phyloP scores from a whole-genome alignment of 108 stramenopile genomes.

The Craspedostauros australis region DNA sequence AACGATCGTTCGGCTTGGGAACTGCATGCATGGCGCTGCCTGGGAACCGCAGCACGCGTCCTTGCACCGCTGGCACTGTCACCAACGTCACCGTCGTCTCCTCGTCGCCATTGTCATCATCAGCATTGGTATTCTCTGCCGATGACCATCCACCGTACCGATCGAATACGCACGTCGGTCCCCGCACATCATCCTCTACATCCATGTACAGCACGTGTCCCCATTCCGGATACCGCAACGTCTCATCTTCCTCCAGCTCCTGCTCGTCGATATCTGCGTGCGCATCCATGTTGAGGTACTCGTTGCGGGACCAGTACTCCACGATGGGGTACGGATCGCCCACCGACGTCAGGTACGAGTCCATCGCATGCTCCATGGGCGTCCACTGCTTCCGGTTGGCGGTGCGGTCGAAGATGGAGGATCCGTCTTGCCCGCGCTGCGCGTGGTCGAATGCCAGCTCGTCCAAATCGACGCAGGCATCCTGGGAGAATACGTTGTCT shows the following conservation, averaged over 20 bases:
- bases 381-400: conserved; percentile 20
- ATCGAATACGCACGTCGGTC: conserved; percentile 35
- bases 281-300: conserved; percentile 56
- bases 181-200: conserved; percentile 10
- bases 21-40: conserved; percentile 57
- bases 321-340: conserved; percentile 36
- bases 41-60: conserved; percentile 48
- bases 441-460: conserved; percentile 23
- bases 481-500: no score
- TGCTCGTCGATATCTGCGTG: conserved; percentile 62
- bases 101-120: conserved; percentile 1
- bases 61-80: conserved; percentile 45
- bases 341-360: conserved; percentile 25
- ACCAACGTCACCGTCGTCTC: conserved; percentile 17
- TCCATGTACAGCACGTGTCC: conserved; percentile 54
- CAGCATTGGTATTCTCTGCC: neutral
- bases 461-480: conserved; percentile 27
- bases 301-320: conserved; percentile 57
- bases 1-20: conserved; percentile 48
- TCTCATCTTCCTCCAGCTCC: conserved; percentile 35
- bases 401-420: conserved; percentile 23
- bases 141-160: conserved; percentile 6
- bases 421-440: conserved; percentile 23
- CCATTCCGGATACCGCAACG: conserved; percentile 30
- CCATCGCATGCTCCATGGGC: conserved; percentile 48